phyloP scores from a whole-genome alignment of 163 green algal genomes.

The Chloromonas sp. region DNA sequence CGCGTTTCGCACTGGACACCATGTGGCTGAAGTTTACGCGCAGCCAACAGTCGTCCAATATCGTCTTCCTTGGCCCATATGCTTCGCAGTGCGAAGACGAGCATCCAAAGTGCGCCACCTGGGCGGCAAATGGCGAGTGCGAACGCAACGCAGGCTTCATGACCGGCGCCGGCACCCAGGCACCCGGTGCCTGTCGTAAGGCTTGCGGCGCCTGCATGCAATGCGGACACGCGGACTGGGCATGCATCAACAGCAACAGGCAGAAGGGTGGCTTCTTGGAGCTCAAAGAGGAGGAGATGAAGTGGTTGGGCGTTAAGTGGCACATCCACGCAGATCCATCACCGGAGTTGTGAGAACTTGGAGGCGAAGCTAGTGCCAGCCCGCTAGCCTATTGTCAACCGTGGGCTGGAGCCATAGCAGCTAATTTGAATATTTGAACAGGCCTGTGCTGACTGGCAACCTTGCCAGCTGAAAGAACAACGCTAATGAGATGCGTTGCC shows the following conservation, averaged over 20 bases:
- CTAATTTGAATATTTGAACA: no score
- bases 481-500: no score
- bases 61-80: no score
- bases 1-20: no score
- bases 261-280: constrained; percentile 24
- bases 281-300: constrained; percentile 19
- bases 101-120: constrained; percentile 32
- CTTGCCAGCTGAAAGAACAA: no score
- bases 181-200: background rate
- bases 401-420: no score
- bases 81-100: constrained; percentile 30
- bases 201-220: constrained; percentile 26
- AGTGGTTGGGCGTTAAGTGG: constrained; percentile 11
- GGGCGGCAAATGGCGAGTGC: constrained; percentile 42
- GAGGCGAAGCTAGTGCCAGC: no score
- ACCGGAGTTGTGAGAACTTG: background rate
- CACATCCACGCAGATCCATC: background rate
- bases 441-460: no score
- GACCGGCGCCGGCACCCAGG: constrained; percentile 6
- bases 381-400: no score
- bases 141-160: constrained; percentile 38
- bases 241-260: constrained; percentile 38
- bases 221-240: constrained; percentile 20
- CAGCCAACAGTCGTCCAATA: no score
- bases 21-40: no score